These are phyloP conservation scores for Przewalskia tangutica DNA, from an alignment of 257 asterid genomes.

Conservation along the genomic window DNA sequence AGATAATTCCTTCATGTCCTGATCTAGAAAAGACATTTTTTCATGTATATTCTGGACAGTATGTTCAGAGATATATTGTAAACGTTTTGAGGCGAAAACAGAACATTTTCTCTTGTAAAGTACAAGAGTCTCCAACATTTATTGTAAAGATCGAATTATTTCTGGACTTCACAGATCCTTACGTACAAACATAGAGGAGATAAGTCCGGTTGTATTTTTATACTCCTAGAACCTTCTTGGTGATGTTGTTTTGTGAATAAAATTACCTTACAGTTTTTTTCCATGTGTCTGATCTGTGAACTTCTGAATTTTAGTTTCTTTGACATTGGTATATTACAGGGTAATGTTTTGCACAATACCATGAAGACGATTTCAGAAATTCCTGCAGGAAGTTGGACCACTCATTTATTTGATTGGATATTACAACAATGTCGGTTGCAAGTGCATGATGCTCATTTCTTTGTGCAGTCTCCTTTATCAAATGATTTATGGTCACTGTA, in stretches of 20 bases:
- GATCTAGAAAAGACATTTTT: not conserved
- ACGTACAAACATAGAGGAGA: not conserved
- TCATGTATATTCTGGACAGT: not conserved
- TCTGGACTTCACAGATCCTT: not conserved
- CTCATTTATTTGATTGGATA: slow-evolving; percentile 36
- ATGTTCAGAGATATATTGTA: not conserved
- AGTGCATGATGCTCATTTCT: slow-evolving; percentile 53
- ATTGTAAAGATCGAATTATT: not conserved
- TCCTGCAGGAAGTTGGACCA: slow-evolving; percentile 45
- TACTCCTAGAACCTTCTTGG: not conserved
- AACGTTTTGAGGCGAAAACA: not conserved
- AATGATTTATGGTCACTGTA: slow-evolving; percentile 36
- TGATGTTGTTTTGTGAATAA: not conserved
- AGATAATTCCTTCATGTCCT: not conserved
- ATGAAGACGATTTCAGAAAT: slow-evolving; percentile 52
- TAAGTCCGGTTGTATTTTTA: not conserved
- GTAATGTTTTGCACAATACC: slow-evolving; percentile 66
- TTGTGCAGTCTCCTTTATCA: slow-evolving; percentile 42
- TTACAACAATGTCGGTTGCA: slow-evolving; percentile 51
- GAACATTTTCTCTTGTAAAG: not conserved
- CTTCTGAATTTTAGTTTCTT: slow-evolving; percentile 10
- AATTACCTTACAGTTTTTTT: not conserved
- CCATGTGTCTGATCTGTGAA: slow-evolving; percentile 9
- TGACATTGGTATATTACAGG: slow-evolving; percentile 57
- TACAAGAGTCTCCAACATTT: not conserved